Conservation (phyloP, 148 eudicot genomes). For the Rhododendron griersonianum region DNA sequence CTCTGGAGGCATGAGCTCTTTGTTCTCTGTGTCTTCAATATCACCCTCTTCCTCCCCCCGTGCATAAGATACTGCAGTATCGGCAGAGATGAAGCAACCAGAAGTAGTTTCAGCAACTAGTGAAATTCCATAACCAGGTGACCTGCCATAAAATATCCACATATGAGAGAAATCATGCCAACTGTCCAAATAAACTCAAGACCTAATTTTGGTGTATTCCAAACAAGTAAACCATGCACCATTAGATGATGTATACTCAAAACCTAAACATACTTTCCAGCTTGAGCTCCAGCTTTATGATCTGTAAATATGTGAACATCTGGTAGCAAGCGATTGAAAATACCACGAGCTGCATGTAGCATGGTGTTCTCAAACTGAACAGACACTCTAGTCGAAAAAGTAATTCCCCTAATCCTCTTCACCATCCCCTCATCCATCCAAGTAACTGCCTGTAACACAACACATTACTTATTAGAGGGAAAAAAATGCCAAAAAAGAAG, state of each 20-base stretch:
- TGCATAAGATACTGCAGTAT: slow-evolving; percentile 62
- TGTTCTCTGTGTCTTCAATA: slow-evolving; percentile 45
- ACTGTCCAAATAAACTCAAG: neutral
- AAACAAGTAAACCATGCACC: neutral
- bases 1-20: slow-evolving; percentile 48
- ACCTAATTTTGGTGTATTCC: slow-evolving; percentile 2
- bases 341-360: slow-evolving; percentile 83
- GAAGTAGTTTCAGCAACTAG: slow-evolving; percentile 81
- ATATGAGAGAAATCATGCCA: neutral
- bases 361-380: slow-evolving; percentile 70
- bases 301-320: slow-evolving; percentile 84
- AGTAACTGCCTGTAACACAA: slow-evolving; percentile 52
- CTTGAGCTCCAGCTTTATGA: slow-evolving; percentile 67
- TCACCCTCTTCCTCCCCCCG: slow-evolving; percentile 42
- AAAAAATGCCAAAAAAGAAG: neutral
- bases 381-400: slow-evolving; percentile 73
- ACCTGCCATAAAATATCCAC: slow-evolving; percentile 40
- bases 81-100: slow-evolving; percentile 81
- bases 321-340: slow-evolving; percentile 77
- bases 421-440: slow-evolving; percentile 95
- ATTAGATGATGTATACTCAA: neutral
- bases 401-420: slow-evolving; percentile 79
- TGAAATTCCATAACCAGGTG: slow-evolving; percentile 91
- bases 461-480: neutral
- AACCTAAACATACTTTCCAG: slow-evolving; percentile 79